phyloP scores from a whole-genome alignment of 2,329 filamentous ascomycete genomes.

The Fusarium algeriense region DNA sequence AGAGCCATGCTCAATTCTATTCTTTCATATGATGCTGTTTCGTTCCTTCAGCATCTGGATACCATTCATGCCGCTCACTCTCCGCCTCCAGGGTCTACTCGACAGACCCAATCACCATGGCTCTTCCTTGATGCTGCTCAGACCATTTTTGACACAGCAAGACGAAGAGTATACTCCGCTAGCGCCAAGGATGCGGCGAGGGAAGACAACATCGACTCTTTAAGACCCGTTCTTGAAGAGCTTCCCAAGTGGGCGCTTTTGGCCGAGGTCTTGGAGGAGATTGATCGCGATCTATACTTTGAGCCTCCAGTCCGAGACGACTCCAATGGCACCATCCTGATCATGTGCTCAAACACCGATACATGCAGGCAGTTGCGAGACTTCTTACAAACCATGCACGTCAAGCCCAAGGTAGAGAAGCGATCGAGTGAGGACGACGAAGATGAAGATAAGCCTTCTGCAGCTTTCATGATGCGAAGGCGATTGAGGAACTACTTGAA shows the following conservation, averaged over 20 bases:
- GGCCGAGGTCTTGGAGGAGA: conserved; percentile 92
- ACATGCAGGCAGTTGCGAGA: conserved; percentile 91
- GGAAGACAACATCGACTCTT: conserved; percentile 66
- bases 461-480: conserved; percentile 88
- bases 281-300: conserved; percentile 89
- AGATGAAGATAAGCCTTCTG: conserved; percentile 75
- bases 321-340: conserved; percentile 90
- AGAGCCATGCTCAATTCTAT: conserved; percentile 85
- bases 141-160: conserved; percentile 92
- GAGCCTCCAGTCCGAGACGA: conserved; percentile 82
- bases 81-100: conserved; percentile 86
- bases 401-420: conserved; percentile 67
- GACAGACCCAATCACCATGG: conserved; percentile 94
- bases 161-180: conserved; percentile 85
- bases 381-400: conserved; percentile 91
- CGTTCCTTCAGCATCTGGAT: conserved; percentile 92
- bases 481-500: conserved; percentile 87
- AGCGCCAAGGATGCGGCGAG: conserved; percentile 66
- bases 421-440: conserved; percentile 58
- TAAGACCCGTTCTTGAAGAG: conserved; percentile 89
- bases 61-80: conserved; percentile 93
- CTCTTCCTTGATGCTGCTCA: conserved; percentile 95
- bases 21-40: conserved; percentile 88
- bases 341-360: conserved; percentile 92
- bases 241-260: conserved; percentile 93